Conservation (phyloP, 345 rosid genomes). For the Citrus reticulata region DNA sequence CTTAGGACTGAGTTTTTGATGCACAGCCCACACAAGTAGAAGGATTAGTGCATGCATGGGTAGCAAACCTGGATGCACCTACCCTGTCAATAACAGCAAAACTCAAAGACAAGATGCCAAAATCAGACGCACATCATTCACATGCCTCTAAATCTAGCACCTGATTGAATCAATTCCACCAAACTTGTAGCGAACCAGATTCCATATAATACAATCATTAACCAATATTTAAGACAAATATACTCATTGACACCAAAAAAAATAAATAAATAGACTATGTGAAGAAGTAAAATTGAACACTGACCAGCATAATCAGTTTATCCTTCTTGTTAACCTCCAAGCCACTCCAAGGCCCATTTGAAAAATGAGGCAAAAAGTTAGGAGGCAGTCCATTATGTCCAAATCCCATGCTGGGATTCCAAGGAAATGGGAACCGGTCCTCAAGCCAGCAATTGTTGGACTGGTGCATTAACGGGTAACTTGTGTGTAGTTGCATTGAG, state of each 20-base stretch:
- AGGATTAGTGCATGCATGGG: background rate
- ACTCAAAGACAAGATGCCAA: background rate
- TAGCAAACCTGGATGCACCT: background rate
- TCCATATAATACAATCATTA: background rate
- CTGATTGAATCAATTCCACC: background rate
- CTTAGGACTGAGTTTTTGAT: background rate
- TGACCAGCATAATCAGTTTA: conserved; percentile 43
- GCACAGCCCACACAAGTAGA: background rate
- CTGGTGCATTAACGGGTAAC: conserved; percentile 4
- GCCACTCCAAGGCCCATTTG: conserved; percentile 3
- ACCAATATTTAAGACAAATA: background rate
- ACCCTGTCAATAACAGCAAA: background rate
- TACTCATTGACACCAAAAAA: background rate
- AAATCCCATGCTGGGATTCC: background rate
- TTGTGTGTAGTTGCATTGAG: conserved; percentile 25
- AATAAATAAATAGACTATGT: background rate
- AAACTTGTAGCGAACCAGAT: background rate
- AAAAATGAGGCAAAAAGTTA: background rate
- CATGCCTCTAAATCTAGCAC: background rate
- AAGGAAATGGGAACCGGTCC: conserved; percentile 1
- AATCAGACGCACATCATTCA: background rate
- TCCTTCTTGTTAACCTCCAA: conserved; percentile 24
- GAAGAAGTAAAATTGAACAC: background rate
- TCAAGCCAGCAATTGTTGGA: background rate
- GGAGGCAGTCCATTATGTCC: background rate